A percentile compares a stretch with the other conserved stretches of the same genome.
Evolutionary conservation across 192 early-diverging fungal genomes (phyloP).

Genomic region (Umbelopsis sp.): DNA sequence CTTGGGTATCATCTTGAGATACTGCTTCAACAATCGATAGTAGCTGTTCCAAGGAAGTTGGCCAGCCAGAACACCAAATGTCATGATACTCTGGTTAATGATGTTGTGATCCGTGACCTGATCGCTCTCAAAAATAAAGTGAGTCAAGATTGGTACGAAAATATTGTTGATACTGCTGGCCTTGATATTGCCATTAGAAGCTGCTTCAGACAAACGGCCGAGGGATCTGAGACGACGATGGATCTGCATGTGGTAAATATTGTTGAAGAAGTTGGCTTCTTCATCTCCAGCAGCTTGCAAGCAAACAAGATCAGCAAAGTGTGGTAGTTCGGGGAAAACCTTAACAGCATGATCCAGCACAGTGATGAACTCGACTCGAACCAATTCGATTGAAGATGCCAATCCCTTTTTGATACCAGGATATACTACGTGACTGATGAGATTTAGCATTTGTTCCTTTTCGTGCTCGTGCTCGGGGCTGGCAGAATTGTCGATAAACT

Average conservation of each 20-base stretch:
- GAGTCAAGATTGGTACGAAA: constrained; percentile 86
- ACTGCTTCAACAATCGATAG: constrained; percentile 72
- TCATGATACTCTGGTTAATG: constrained; percentile 78
- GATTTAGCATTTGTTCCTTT: constrained; percentile 42
- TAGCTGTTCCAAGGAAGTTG: constrained; percentile 86
- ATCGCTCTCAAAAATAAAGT: constrained; percentile 83
- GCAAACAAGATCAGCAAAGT: constrained; percentile 65
- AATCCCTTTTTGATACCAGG: constrained; percentile 75
- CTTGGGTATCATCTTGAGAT: constrained; percentile 65
- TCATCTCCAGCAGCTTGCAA: constrained; percentile 76
- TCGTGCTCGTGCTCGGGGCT: constrained; percentile 19
- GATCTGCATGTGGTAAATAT: constrained; percentile 93
- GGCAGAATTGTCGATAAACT: constrained; percentile 66
- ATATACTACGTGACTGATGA: constrained; percentile 65
- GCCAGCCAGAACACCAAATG: constrained; percentile 69
- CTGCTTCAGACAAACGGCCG: constrained; percentile 65
- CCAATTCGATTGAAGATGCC: constrained; percentile 48
- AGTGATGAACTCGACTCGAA: constrained; percentile 72
- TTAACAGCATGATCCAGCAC: constrained; percentile 66
- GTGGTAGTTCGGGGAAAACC: constrained; percentile 53
- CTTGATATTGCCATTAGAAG: constrained; percentile 45
- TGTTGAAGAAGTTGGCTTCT: constrained; percentile 95
- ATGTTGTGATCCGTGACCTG: constrained; percentile 69
- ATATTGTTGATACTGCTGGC: constrained; percentile 61
- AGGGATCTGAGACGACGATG: constrained; percentile 90